Base-by-base conservation (phyloP, 768 basidiomycete genomes). In the Dioszegia aurantiaca region DNA sequence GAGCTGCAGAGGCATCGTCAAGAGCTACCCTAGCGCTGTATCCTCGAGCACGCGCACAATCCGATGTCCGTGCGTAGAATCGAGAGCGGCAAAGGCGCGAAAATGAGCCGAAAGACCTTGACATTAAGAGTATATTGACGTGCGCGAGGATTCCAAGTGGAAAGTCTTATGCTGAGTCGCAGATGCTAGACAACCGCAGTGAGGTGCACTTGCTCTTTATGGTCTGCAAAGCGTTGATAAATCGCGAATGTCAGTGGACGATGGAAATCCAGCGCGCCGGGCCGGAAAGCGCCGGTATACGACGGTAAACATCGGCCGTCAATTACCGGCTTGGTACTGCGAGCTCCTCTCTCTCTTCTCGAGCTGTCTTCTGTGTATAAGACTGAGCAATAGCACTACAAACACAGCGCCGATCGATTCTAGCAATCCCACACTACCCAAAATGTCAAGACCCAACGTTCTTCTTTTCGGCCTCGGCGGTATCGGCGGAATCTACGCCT, bases 401-500 rank as follows among this genome's bases (percentile, higher is more conserved):
- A 44, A 5, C 40, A 10, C 6, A 1, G 31, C 23, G 8, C 41
- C 14, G 3, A 28, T 12, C 59, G 33, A 2, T 8, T 58, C 27
- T 21, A 26, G 9, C 9, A 53, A 19, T 21, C 30, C 54, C 19
- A 16, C 24, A 21, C 30, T 42, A 16, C 24, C 24, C 52, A 56
- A 17, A n/a, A 67, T 64, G 62, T 67, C 66, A 3, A 45, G 48
- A 42, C 60, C 59, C 44, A 66, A 61, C 54, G 70, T 72, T 42
- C 58, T 73, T 4, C 53, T 75, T 40, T 75, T 75, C 58, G 73
- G 73, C 49, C 62, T 72, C 39, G 73, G 73, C 28, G 69, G 73
- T 53, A 75, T 75, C 43, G 73, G 73, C 19, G 72, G 71, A 10
- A 70, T 73, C 28, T 75, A 75, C 59, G 73, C 73, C n/a, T 68